Evolutionary conservation across 2,329 filamentous ascomycete species (phyloP).

Genomic region (Monosporascus sp.): DNA sequence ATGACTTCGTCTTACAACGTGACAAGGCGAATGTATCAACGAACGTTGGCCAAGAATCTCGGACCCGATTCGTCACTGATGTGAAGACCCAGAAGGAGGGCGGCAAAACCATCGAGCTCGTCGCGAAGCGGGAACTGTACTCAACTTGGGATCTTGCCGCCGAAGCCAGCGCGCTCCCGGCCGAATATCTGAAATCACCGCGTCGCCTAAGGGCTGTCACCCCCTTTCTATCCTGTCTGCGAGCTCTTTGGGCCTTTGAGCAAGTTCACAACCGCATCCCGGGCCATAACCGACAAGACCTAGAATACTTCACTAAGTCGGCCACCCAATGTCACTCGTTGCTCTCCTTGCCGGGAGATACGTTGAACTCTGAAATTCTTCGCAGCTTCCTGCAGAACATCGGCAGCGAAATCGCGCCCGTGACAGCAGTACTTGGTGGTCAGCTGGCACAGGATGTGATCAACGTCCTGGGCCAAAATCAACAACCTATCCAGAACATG

Average conservation of each 20-base stretch:
- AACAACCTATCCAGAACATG: slow-evolving; percentile 95
- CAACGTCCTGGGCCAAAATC: slow-evolving; percentile 83
- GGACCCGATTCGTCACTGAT: slow-evolving; percentile 69
- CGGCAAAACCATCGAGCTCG: slow-evolving; percentile 70
- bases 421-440: slow-evolving; percentile 83
- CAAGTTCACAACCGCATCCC: slow-evolving; percentile 51
- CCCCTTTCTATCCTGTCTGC: slow-evolving; percentile 76
- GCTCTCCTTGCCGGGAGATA: slow-evolving; percentile 63
- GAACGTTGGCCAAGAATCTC: slow-evolving; percentile 58
- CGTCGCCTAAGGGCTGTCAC: slow-evolving; percentile 72
- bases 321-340: slow-evolving; percentile 74
- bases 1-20: slow-evolving; percentile 85
- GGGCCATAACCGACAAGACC: slow-evolving; percentile 54
- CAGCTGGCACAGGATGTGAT: slow-evolving; percentile 94
- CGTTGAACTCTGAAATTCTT: slow-evolving; percentile 65
- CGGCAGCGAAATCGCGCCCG: slow-evolving; percentile 76
- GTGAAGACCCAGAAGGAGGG: slow-evolving; percentile 67
- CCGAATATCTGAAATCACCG: slow-evolving; percentile 63
- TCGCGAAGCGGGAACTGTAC: slow-evolving; percentile 89
- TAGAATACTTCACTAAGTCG: slow-evolving; percentile 70
- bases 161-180: slow-evolving; percentile 65
- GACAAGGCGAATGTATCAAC: slow-evolving; percentile 71
- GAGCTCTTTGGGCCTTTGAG: slow-evolving; percentile 86
- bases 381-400: slow-evolving; percentile 84
- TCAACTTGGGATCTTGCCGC: slow-evolving; percentile 81